Percentiles rank a stretch among this genome's conserved stretches.
Evolutionary conservation across 192 early-diverging fungal species (phyloP).

Genomic region (Linnemannia exigua): DNA sequence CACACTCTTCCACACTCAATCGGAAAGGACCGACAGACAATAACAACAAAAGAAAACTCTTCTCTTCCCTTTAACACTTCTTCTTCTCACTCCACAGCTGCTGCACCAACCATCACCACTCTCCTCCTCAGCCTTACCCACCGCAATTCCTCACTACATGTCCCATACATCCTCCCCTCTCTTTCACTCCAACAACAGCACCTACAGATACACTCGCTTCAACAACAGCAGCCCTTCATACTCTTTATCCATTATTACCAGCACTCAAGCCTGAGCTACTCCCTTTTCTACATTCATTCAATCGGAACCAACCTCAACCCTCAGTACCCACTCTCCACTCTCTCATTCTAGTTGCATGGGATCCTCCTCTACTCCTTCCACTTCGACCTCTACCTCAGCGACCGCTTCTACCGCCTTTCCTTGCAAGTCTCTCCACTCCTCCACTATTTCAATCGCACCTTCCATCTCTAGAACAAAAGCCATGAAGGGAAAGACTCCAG

Average conservation of each 20-base stretch:
- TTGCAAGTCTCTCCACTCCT: not conserved
- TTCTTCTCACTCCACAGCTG: not conserved
- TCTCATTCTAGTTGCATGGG: not conserved
- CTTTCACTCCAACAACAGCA: not conserved
- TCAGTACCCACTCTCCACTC: not conserved
- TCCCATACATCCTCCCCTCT: slow-evolving; percentile 1
- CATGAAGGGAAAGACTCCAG: slow-evolving; percentile 43
- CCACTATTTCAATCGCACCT: not conserved
- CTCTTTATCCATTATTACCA: not conserved
- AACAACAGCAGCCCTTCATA: not conserved
- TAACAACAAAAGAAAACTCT: too few relatives aligned
- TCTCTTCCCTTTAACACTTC: not conserved
- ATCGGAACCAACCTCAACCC: not conserved
- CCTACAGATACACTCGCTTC: not conserved
- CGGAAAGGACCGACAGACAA: not conserved
- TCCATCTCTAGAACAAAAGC: not conserved
- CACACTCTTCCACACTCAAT: too few relatives aligned
- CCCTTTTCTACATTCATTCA: not conserved
- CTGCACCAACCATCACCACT: not conserved
- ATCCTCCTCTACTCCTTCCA: not conserved
- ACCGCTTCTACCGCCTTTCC: not conserved
- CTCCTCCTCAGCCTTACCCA: not conserved
- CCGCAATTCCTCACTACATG: not conserved
- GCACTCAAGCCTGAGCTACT: not conserved
- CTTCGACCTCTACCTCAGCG: not conserved